Conservation (phyloP, 139 green algal genomes). For the Pleodorina starrii region DNA sequence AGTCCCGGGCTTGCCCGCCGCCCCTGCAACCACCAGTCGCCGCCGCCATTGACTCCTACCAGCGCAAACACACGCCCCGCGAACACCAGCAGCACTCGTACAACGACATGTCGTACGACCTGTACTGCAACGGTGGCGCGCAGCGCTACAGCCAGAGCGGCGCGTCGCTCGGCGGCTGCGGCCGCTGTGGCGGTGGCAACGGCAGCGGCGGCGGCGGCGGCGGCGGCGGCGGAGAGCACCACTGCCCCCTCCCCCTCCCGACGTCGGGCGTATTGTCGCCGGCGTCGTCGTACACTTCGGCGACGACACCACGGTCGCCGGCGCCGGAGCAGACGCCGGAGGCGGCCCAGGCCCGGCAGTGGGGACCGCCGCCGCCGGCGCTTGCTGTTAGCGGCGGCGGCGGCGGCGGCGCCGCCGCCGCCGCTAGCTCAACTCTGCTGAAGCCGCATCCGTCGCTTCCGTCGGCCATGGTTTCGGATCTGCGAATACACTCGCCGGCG, state of each 20-base stretch:
- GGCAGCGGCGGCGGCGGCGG: background rate
- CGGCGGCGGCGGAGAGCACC: background rate
- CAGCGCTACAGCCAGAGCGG: background rate
- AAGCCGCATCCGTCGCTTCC: too few species aligned
- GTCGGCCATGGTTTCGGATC: too few species aligned
- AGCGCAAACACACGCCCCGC: too few species aligned
- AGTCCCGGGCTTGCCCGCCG: background rate
- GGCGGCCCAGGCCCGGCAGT: background rate
- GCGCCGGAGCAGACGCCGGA: too few species aligned
- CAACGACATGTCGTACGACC: too few species aligned
- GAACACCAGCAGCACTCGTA: too few species aligned
- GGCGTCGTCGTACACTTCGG: background rate
- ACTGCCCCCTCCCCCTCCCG: background rate
- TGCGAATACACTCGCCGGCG: too few species aligned
- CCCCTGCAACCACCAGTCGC: too few species aligned
- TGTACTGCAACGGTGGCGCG: background rate
- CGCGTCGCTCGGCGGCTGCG: background rate
- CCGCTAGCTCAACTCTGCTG: too few species aligned
- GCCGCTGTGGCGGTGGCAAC: background rate
- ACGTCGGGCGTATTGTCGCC: background rate
- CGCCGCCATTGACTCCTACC: too few species aligned
- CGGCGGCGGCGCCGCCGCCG: too few species aligned
- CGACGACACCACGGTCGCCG: background rate
- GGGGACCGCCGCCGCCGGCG: background rate
- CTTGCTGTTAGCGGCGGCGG: background rate